A percentile compares a stretch with the other conserved stretches of the same genome.
phyloP scores from a whole-genome alignment of 495 filamentous ascomycete genomes.

The Aspergillus biplanus region DNA sequence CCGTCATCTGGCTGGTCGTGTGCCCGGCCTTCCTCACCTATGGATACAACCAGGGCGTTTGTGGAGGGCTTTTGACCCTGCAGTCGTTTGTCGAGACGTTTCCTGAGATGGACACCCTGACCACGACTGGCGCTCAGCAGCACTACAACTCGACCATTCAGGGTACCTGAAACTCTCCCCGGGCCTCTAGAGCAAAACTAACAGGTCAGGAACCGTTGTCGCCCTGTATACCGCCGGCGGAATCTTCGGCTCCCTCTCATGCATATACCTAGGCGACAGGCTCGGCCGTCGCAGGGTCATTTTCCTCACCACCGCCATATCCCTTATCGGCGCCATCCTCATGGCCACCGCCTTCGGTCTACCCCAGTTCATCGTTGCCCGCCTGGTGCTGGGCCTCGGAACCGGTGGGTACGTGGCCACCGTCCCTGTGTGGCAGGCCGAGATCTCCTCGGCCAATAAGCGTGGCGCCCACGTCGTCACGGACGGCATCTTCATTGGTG shows the following conservation, averaged over 20 bases:
- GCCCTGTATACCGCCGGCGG: slow-evolving; percentile 41
- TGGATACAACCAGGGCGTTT: slow-evolving; percentile 55
- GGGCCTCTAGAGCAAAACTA: background rate
- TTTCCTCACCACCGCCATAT: slow-evolving; percentile 34
- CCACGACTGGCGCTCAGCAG: slow-evolving; percentile 36
- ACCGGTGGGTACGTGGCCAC: slow-evolving; percentile 67
- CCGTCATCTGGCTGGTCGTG: slow-evolving; percentile 43
- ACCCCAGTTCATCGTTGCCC: slow-evolving; percentile 47
- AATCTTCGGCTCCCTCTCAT: slow-evolving; percentile 39
- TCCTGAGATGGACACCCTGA: slow-evolving; percentile 56
- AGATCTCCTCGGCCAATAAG: slow-evolving; percentile 61
- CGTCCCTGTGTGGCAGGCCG: slow-evolving; percentile 66
- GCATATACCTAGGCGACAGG: slow-evolving; percentile 36
- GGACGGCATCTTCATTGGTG: slow-evolving; percentile 67
- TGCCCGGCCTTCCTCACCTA: slow-evolving; percentile 54
- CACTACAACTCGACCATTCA: slow-evolving; percentile 46
- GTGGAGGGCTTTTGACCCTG: slow-evolving; percentile 46
- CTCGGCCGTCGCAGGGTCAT: slow-evolving; percentile 39
- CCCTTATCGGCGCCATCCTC: slow-evolving; percentile 46
- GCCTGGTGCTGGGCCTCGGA: slow-evolving; percentile 62
- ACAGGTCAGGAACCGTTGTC: slow-evolving; percentile 34
- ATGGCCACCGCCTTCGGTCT: slow-evolving; percentile 44
- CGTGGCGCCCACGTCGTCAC: slow-evolving; percentile 67
- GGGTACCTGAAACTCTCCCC: slow-evolving; percentile 25
- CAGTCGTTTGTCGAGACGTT: slow-evolving; percentile 49